Percentiles rank a stretch among this genome's conserved stretches.
Evolutionary conservation across 257 asterid genomes (phyloP).

Genomic region (Prunella vulgaris): DNA sequence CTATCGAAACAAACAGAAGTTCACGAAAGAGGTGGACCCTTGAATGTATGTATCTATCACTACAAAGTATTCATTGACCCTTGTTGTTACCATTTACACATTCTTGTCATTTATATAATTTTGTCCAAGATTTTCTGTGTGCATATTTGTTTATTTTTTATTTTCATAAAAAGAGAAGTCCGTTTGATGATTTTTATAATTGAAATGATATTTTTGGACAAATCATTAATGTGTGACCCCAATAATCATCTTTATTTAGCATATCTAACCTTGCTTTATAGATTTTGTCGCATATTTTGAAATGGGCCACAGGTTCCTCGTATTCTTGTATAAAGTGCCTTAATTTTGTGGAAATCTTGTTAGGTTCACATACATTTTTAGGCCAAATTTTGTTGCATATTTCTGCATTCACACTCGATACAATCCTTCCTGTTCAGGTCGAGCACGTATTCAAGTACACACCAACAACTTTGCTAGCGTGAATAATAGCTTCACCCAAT

Average conservation of each 20-base stretch:
- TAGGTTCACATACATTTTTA: neutral
- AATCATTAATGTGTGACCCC: neutral
- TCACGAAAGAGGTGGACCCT: conserved; percentile 18
- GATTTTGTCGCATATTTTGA: conserved; percentile 2
- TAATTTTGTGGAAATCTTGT: neutral
- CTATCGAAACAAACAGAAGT: neutral
- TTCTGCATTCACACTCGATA: conserved; percentile 15
- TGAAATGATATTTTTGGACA: neutral
- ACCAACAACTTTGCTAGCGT: neutral
- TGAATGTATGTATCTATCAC: neutral
- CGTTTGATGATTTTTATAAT: neutral
- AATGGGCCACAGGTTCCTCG: neutral
- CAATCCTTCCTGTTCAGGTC: conserved; percentile 18
- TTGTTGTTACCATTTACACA: neutral
- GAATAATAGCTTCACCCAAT: conserved; percentile 2
- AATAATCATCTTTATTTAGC: conserved; percentile 9
- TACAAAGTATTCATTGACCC: conserved; percentile 1
- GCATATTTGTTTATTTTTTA: neutral
- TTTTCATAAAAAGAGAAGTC: neutral
- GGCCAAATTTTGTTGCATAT: neutral
- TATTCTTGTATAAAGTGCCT: neutral
- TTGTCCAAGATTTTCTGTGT: neutral
- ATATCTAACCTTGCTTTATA: conserved; percentile 11
- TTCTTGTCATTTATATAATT: neutral
- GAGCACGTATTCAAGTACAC: conserved; percentile 5